phyloP scores from a whole-genome alignment of 1,139 yeast species.

The Geotrichum klebahnii region DNA sequence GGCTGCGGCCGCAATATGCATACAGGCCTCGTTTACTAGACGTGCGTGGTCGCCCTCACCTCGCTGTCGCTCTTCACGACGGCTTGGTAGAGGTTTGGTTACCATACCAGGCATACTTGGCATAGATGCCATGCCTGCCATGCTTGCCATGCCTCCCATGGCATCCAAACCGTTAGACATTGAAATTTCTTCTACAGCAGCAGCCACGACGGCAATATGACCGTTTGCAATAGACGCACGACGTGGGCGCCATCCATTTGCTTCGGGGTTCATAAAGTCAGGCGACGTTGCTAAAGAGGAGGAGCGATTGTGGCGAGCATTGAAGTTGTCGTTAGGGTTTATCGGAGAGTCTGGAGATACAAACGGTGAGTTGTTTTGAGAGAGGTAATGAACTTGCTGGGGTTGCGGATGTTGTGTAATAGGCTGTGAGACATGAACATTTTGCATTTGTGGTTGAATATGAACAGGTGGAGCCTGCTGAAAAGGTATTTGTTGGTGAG shows the following conservation, averaged over 20 bases:
- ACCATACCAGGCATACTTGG: too few relatives aligned
- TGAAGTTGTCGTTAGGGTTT: constrained; percentile 23
- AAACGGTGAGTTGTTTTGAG: constrained; percentile 12
- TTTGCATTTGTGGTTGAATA: constrained; percentile 41
- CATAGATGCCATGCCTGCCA: too few relatives aligned
- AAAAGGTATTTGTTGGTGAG: neutral
- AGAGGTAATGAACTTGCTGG: constrained; percentile 15
- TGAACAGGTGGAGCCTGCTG: neutral
- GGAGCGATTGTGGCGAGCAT: constrained; percentile 26
- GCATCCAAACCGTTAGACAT: neutral
- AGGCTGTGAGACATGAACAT: too few relatives aligned
- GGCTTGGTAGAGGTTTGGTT: constrained; percentile 5
- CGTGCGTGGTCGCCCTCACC: constrained; percentile 54
- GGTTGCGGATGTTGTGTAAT: constrained; percentile 23
- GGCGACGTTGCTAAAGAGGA: constrained; percentile 25
- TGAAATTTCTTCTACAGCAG: constrained; percentile 29
- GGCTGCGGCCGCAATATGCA: constrained; percentile 80
- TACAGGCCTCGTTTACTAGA: constrained; percentile 73
- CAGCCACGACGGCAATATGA: constrained; percentile 32
- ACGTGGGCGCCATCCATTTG: constrained; percentile 30
- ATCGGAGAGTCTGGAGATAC: constrained; percentile 29
- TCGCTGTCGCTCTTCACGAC: constrained; percentile 19
- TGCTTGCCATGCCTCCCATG: too few relatives aligned
- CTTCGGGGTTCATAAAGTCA: constrained; percentile 20
- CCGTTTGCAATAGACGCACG: constrained; percentile 36